Conservation (phyloP, 345 rosid species). For the Citrus medica region DNA sequence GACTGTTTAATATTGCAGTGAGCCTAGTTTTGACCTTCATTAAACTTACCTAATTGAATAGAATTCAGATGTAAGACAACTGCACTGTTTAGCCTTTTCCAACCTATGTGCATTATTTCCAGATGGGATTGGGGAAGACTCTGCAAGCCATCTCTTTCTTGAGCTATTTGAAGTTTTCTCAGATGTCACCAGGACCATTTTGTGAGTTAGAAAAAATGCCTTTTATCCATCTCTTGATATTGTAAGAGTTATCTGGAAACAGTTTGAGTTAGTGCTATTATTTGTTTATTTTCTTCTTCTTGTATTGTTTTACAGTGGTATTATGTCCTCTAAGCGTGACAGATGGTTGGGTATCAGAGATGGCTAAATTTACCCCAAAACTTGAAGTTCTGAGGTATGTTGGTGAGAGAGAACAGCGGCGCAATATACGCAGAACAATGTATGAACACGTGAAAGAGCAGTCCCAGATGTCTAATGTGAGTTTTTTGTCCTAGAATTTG, state of each 20-base stretch:
- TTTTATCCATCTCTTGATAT: constrained; percentile 8
- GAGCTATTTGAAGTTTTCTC: constrained; percentile 68
- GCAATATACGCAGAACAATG: constrained; percentile 47
- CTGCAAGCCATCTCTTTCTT: constrained; percentile 77
- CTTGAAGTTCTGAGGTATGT: constrained; percentile 66
- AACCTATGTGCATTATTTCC: constrained; percentile 17
- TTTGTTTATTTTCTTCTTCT: neutral
- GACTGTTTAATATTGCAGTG: neutral
- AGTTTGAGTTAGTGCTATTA: neutral
- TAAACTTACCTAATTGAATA: neutral
- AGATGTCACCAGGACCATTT: constrained; percentile 55
- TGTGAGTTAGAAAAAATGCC: constrained; percentile 43
- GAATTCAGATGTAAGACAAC: neutral
- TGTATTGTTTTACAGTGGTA: constrained; percentile 50
- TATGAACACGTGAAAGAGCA: constrained; percentile 40
- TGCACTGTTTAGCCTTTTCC: neutral
- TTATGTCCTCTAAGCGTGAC: constrained; percentile 85
- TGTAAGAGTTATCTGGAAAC: neutral
- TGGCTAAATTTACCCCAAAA: constrained; percentile 61
- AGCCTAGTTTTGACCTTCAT: neutral
- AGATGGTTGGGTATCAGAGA: constrained; percentile 84
- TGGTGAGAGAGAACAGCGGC: constrained; percentile 67
- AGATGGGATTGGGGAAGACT: constrained; percentile 97
- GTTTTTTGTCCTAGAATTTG: constrained; percentile 19
- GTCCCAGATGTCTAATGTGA: constrained; percentile 36